Conservation (phyloP, 1,284 basidiomycete genomes). For the Sporisorium iseilematis-ciliati region DNA sequence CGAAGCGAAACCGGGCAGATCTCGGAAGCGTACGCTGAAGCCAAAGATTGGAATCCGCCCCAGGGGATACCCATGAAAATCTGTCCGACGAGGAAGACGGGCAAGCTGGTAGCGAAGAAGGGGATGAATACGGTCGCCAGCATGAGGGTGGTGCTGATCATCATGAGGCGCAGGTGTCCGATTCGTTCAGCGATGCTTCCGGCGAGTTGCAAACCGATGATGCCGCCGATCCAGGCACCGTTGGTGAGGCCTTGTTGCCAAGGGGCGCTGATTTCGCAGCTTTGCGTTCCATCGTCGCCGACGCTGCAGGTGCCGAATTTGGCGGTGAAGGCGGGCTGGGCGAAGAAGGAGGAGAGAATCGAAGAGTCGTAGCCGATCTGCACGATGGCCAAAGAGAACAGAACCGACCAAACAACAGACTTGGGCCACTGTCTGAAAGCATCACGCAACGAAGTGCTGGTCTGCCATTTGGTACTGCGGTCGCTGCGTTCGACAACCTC, state of each 20-base stretch:
- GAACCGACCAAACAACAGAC: constrained; percentile 71
- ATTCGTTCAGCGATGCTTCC: constrained; percentile 40
- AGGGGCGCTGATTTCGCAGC: constrained; percentile 71
- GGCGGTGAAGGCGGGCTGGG: constrained; percentile 68
- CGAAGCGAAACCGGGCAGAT: constrained; percentile 72
- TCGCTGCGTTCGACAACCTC: constrained; percentile 69
- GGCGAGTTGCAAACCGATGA: constrained; percentile 50
- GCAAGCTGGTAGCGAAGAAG: constrained; percentile 70
- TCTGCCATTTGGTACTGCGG: constrained; percentile 70
- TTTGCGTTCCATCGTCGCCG: constrained; percentile 54
- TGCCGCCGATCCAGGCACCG: constrained; percentile 42
- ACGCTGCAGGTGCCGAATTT: constrained; percentile 61
- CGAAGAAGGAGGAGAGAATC: constrained; percentile 66
- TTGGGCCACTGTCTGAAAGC: constrained; percentile 71
- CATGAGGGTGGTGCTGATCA: constrained; percentile 63
- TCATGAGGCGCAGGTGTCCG: constrained; percentile 42
- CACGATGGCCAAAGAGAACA: constrained; percentile 71
- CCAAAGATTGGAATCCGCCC: constrained; percentile 72
- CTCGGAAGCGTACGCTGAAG: constrained; percentile 73
- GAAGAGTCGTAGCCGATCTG: constrained; percentile 69
- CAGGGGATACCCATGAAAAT: constrained; percentile 71
- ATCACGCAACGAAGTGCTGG: constrained; percentile 68
- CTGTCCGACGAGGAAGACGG: constrained; percentile 70
- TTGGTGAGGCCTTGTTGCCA: constrained; percentile 72
- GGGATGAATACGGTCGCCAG: constrained; percentile 62